These are phyloP conservation scores for Polygonum maritimum DNA, from an alignment of 148 eudicot genomes.

Conservation along the genomic window DNA sequence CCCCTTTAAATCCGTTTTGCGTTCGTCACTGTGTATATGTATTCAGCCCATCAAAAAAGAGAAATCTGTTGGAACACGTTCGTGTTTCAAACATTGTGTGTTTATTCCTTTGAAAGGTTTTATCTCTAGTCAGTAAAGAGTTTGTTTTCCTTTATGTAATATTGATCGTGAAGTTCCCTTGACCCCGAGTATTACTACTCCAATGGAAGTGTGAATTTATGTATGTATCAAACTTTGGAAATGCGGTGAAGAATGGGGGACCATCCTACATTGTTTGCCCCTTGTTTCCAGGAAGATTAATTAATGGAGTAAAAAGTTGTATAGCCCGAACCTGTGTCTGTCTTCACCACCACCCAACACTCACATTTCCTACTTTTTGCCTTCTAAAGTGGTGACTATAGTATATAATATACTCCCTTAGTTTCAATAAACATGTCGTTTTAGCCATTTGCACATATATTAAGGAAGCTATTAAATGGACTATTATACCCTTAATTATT, in stretches of 20 bases:
- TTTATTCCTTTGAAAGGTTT: too few species aligned
- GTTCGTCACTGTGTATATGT: too few species aligned
- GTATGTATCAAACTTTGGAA: background rate
- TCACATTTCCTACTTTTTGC: slow-evolving; percentile 1
- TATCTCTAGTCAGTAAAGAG: too few species aligned
- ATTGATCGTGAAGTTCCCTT: background rate
- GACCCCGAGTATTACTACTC: background rate
- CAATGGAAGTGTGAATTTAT: background rate
- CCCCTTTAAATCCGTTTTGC: too few species aligned
- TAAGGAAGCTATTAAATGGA: too few species aligned
- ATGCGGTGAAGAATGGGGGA: slow-evolving; percentile 18
- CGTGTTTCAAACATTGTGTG: too few species aligned
- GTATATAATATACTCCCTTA: background rate
- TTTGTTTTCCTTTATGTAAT: too few species aligned
- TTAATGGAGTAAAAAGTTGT: background rate
- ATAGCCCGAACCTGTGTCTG: background rate
- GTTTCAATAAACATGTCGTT: too few species aligned
- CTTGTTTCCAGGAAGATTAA: slow-evolving; percentile 25
- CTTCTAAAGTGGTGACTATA: slow-evolving; percentile 13
- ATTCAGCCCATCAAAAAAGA: too few species aligned
- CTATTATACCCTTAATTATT: too few species aligned
- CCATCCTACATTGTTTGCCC: slow-evolving; percentile 27
- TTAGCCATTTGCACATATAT: too few species aligned
- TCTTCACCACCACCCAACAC: background rate
- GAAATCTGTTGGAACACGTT: too few species aligned